Base-by-base conservation (phyloP, 2,329 filamentous ascomycete genomes). In the Talaromyces sp. region DNA sequence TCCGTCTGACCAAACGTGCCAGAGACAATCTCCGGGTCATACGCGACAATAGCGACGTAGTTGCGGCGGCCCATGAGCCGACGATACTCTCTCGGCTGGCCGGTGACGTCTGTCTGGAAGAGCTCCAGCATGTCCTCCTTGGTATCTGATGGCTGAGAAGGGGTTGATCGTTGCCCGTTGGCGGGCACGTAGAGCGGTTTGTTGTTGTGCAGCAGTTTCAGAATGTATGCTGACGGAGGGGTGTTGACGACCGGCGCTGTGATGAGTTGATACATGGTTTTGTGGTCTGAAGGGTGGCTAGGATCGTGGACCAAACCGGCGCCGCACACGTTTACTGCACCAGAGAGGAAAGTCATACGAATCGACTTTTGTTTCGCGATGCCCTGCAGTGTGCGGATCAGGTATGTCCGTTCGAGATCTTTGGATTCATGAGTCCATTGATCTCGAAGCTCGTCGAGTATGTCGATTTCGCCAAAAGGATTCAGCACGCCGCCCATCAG, bases 121-220 rank as follows among this genome's bases (percentile, higher is more conserved):
- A 99, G 95, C 79, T 99, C 94, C 90, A 99, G 96, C 94, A 99
- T 99, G 77, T 99, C 94, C 75, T 99, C 94, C 76, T 99, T 97
- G 53, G 94, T 99, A 73, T 99, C 94, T 1, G 88, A 88, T 0
- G 89, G 87, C 65, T 74, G 69, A 9, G 85, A 84, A 60, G 91
- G 86, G 1, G 83, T 82, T 62, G 80, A 83, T 64, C 85, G 81
- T 66, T 87, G 84, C n/a, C 93, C 93, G 74, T 99, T 99, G 58
- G 85, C 82, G 0, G 94, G 94, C 58, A 99, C 83, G 74, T 97
- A 99, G 29, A 97, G 85, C 41, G 90, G 85, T 75, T 93, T 94
- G 78, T 92, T 93, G 80, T 89, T 94, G 81, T 97, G 92, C n/a
- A 99, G 86, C 70, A 99, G 84, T 74, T 95, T 95, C 67, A 97